These are phyloP conservation scores for Xerocomus minutiporus DNA, from an alignment of 1,284 basidiomycete genomes.

Conservation along the genomic window DNA sequence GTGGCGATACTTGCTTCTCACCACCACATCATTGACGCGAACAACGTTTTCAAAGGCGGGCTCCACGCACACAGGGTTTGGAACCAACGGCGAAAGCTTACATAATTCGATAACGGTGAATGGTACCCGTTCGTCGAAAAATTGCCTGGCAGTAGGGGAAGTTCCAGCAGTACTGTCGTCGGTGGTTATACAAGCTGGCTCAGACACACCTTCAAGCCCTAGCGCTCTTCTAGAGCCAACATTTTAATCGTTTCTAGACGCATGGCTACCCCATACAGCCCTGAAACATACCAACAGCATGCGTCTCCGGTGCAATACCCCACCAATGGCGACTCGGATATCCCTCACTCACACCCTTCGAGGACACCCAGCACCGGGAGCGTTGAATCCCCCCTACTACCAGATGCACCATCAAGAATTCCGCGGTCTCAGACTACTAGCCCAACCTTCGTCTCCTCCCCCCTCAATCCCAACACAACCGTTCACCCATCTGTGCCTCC, in stretches of 20 bases:
- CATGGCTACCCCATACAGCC: conserved; percentile 6
- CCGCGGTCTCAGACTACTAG: conserved; percentile 29
- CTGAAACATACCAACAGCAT: background rate
- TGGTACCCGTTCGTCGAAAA: conserved; percentile 7
- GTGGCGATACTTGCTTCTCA: no score
- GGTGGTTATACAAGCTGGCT: conserved; percentile 3
- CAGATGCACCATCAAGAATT: conserved; percentile 16
- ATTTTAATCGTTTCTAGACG: background rate
- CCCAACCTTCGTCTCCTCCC: conserved; percentile 43
- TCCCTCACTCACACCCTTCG: conserved; percentile 7
- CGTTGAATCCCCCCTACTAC: conserved; percentile 16
- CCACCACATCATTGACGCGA: no score
- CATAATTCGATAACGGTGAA: conserved; percentile 4
- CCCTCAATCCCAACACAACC: conserved; percentile 42
- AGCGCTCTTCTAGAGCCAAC: background rate
- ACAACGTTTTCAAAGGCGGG: no score
- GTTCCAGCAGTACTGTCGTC: background rate
- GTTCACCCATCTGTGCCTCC: conserved; percentile 12
- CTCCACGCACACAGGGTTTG: no score
- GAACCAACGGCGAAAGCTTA: conserved; percentile 3
- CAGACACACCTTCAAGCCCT: background rate
- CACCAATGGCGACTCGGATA: conserved; percentile 14
- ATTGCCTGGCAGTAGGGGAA: background rate
- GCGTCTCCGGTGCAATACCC: background rate
- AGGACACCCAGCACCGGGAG: conserved; percentile 22